Base-by-base conservation (phyloP, 345 rosid genomes). In the Populus deltoides region DNA sequence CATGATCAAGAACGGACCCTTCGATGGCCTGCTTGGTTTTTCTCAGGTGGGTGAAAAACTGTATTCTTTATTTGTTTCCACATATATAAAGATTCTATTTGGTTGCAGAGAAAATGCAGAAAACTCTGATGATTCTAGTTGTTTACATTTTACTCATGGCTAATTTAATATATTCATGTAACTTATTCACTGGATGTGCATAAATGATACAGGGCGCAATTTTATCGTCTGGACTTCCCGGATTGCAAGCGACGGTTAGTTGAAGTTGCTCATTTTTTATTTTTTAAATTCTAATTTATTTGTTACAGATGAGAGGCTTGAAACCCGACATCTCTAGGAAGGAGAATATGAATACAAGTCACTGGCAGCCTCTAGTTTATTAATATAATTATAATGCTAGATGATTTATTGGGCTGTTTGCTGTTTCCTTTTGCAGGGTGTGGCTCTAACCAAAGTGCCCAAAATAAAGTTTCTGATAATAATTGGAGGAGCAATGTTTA, bases 1-100 rank as follows among this genome's bases (percentile, higher is more conserved):
- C 43, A 88, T 91, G 87, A 83, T 90, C 70, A 79, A 90, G 78
- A 85, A 91, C 65, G 95, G 97, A 66, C 97, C 97, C 1, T 90
- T 93, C 57, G 94, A 94, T 80, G 98, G 97, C 70, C 91, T 91
- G 69, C 84, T 93, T 45, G 95, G 98, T 38, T 94, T 94, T 78
- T 94, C 98, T 0, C 98, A 91, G 94, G 97, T 91, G 10, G 33
- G 74, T 27, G 9, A 49, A 2, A 15, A 29, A 7, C 39, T 20
- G 17, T 55, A 0, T 33, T 47, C 43, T 8, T 12, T 17, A n/a
- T 38, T n/a, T 3, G 15, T 17, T 1, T 6, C 25, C 5, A n/a
- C 31, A 29, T 57, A 18, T 6, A 6, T 43, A 43, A 7, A 18
- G 63, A 57, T 59, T 59, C 63, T 22, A 22, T 24, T 20, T 20